Conservation (phyloP, 2,329 filamentous ascomycete species). For the Rutstroemia sp. region DNA sequence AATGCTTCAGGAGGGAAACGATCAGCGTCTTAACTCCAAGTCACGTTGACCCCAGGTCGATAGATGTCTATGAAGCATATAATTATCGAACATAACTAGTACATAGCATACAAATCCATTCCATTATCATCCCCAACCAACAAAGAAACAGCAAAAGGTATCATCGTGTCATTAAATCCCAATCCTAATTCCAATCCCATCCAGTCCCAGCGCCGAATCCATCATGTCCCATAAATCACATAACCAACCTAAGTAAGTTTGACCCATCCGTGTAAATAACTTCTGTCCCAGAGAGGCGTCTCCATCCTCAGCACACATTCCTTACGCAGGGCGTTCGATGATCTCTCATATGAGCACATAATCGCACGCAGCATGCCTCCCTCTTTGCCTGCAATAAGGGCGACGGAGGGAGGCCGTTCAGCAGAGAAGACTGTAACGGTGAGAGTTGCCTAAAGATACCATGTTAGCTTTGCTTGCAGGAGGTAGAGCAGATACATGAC, state of each 20-base stretch:
- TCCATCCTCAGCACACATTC: conserved; percentile 19
- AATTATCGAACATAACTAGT: too few species aligned
- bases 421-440: conserved; percentile 30
- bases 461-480: not conserved
- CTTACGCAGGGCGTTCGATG: conserved; percentile 11
- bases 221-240: too few species aligned
- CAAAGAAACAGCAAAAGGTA: too few species aligned
- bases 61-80: too few species aligned
- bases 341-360: conserved; percentile 20
- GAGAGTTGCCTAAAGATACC: conserved; percentile 4
- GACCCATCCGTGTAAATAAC: conserved; percentile 2
- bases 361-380: conserved; percentile 30
- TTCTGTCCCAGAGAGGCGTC: conserved; percentile 9
- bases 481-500: not conserved
- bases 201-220: too few species aligned
- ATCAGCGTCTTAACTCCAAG: too few species aligned
- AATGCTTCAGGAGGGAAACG: too few species aligned
- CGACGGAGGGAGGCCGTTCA: conserved; percentile 28
- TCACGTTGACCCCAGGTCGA: too few species aligned
- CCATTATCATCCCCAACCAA: too few species aligned
- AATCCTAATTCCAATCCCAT: too few species aligned
- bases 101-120: too few species aligned
- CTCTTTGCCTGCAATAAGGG: conserved; percentile 28
- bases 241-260: conserved; percentile 5
- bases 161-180: too few species aligned